phyloP scores from a whole-genome alignment of 495 filamentous ascomycete species.

The Tuber umbilicatum region DNA sequence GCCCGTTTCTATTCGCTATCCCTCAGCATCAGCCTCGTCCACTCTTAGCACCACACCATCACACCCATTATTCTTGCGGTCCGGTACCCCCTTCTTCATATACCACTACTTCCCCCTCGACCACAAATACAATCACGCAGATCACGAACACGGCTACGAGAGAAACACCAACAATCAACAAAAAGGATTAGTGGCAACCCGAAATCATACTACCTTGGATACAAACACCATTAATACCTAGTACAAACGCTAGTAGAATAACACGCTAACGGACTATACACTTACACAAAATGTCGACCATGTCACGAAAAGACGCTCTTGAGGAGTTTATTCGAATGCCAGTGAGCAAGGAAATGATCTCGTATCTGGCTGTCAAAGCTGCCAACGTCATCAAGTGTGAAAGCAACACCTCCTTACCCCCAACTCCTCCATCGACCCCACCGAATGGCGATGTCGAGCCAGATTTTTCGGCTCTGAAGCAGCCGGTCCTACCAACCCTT shows the following conservation, averaged over 20 bases:
- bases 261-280: slow-evolving; percentile 5
- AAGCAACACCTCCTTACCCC: slow-evolving; percentile 52
- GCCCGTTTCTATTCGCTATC: slow-evolving; percentile 21
- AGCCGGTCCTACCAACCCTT: slow-evolving; percentile 63
- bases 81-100: slow-evolving; percentile 31
- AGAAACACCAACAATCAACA: slow-evolving; percentile 1
- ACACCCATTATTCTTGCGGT: slow-evolving; percentile 13
- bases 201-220: neutral
- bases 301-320: slow-evolving; percentile 68
- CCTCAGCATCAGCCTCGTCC: slow-evolving; percentile 13
- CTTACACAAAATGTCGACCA: slow-evolving; percentile 29
- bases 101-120: slow-evolving; percentile 8
- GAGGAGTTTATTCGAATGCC: slow-evolving; percentile 80
- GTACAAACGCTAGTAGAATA: slow-evolving; percentile 29
- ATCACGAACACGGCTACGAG: neutral
- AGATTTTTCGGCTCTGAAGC: slow-evolving; percentile 34
- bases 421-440: slow-evolving; percentile 61
- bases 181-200: neutral
- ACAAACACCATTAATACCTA: slow-evolving; percentile 27
- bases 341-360: slow-evolving; percentile 77
- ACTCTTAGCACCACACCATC: slow-evolving; percentile 3
- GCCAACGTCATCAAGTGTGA: slow-evolving; percentile 89
- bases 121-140: neutral
- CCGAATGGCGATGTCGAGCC: slow-evolving; percentile 48
- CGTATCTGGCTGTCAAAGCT: slow-evolving; percentile 75